Base-by-base conservation (phyloP, 352 stramenopile species). In the Pythium biforme region DNA sequence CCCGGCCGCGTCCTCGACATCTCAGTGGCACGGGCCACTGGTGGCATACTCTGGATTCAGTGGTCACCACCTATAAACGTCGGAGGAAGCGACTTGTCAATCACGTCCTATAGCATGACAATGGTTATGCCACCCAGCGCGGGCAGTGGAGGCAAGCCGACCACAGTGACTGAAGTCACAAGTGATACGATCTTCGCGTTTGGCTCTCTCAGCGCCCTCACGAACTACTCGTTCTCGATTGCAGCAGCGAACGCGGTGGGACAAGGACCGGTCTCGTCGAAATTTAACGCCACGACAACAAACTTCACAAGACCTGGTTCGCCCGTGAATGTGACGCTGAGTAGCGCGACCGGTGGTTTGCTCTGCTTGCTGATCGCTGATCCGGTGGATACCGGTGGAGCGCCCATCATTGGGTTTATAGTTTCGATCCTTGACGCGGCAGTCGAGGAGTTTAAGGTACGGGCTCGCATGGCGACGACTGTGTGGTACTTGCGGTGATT, bases 11-110 rank as follows among this genome's bases (percentile, higher is more conserved):
- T 87, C 23, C 48, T 33, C 0, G 26, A 59, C 14, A 31, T 70
- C 12, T 45, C 31, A 0, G 20, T 77, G 9, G 41, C 54, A 5
- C 66, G 63, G 37, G 67, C 64, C 10, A 90, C 81, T 0, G 81
- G 81, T 22, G 81, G 78, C 0, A 71, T 87, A 73, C 45, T 88
- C 3, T 40, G 25, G 22, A 33, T 90, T 0, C 41, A 53, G 0
- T 90, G 81, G 81, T 41, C 34, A 2, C 40, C 69, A n/a, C 78
- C 78, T 0, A n/a, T 69, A 3, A 90, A 88, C n/a, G 12, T 73
- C 4, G 81, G 81, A 19, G 78, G 68, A 0, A 29, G 66, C 45
- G 50, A 50, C 10, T 41, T 81, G 0, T 83, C 58, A 72, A 74
- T 87, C 45, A 69, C 52, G 6, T 40, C 29, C n/a, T 90, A 90